These are phyloP conservation scores for Salix purpurea DNA, from an alignment of 345 rosid species.

Conservation along the genomic window DNA sequence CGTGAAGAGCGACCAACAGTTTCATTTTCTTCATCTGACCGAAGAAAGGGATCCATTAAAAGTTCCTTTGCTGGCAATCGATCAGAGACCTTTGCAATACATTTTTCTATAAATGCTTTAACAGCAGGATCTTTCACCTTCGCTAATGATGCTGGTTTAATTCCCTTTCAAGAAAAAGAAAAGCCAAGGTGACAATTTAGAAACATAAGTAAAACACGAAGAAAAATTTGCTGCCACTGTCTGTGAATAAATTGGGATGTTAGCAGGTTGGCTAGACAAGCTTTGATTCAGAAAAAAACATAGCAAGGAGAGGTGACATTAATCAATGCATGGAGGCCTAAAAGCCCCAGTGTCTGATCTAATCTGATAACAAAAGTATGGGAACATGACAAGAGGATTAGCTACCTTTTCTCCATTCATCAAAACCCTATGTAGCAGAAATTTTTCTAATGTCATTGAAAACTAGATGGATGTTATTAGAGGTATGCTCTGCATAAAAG, in stretches of 20 bases:
- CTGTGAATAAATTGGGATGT: neutral
- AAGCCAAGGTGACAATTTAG: conserved; percentile 5
- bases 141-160: conserved; percentile 83
- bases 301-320: neutral
- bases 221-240: neutral
- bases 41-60: conserved; percentile 81
- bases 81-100: conserved; percentile 67
- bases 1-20: conserved; percentile 30
- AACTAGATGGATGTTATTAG: neutral
- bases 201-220: neutral
- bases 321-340: neutral
- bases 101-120: conserved; percentile 78
- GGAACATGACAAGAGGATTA: neutral
- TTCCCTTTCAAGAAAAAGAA: conserved; percentile 50
- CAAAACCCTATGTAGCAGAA: neutral
- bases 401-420: neutral
- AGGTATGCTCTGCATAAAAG: neutral
- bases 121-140: conserved; percentile 68
- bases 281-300: neutral
- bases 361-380: neutral
- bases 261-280: neutral
- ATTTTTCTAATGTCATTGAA: neutral
- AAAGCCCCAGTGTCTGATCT: neutral
- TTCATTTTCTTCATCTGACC: conserved; percentile 49
- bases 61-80: conserved; percentile 82